phyloP scores from a whole-genome alignment of 306 rosid genomes.

The Myrica gale region DNA sequence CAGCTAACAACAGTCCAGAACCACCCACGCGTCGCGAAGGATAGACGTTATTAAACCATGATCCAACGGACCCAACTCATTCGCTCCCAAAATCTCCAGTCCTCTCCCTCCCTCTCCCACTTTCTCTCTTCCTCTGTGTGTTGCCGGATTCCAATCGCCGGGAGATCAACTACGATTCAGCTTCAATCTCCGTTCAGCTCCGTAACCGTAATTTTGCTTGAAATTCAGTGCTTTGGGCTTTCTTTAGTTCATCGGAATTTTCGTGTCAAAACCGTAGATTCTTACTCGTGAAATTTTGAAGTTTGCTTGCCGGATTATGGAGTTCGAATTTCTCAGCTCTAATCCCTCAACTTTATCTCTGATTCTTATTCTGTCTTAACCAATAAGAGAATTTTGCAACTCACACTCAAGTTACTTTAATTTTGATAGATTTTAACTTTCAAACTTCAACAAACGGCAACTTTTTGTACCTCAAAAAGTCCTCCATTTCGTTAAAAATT shows the following conservation, averaged over 20 bases:
- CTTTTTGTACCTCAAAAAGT: not conserved
- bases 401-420: not conserved
- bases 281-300: not conserved
- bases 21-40: slow-evolving; percentile 45
- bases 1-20: slow-evolving; percentile 45
- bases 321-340: not conserved
- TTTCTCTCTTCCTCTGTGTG: not conserved
- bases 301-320: not conserved
- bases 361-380: not conserved
- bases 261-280: slow-evolving; percentile 4
- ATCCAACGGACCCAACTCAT: slow-evolving; percentile 49
- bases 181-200: not conserved
- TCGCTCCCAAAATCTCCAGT: slow-evolving; percentile 16
- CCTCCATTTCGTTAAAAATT: not conserved
- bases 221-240: not conserved
- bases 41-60: slow-evolving; percentile 40
- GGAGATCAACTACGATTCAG: too few species aligned
- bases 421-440: not conserved
- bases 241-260: not conserved
- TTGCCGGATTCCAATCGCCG: too few species aligned
- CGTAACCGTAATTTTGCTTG: not conserved
- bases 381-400: not conserved
- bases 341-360: not conserved
- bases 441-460: not conserved
- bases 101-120: slow-evolving; percentile 9